Evolutionary conservation across 192 early-diverging fungal species (phyloP).

Genomic region (Rhizophlyctis rosea): DNA sequence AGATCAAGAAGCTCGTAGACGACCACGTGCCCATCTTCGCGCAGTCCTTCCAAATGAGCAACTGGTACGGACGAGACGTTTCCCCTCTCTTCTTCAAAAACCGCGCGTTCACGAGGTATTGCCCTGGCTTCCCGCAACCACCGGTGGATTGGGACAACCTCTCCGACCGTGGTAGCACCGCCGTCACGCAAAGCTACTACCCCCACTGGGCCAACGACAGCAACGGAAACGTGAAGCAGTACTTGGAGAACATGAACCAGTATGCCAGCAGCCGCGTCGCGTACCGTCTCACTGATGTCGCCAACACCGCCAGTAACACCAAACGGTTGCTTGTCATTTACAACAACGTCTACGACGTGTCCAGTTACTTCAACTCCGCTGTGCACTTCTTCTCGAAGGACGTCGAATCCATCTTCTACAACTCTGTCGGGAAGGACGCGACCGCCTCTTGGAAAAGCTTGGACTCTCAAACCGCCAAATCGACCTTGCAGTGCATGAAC

Average conservation of each 20-base stretch:
- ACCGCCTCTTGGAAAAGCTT: conserved; percentile 26
- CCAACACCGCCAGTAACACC: conserved; percentile 4
- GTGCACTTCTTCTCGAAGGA: conserved; percentile 30
- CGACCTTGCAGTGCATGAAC: conserved; percentile 65
- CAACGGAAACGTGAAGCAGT: conserved; percentile 7
- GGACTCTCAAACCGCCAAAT: conserved; percentile 16
- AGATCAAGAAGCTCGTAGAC: conserved; percentile 33
- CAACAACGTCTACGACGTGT: conserved; percentile 57
- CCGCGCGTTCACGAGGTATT: conserved; percentile 34
- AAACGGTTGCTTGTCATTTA: conserved; percentile 46
- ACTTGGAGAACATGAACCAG: conserved; percentile 51
- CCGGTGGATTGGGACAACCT: conserved; percentile 43
- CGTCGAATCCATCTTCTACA: conserved; percentile 30
- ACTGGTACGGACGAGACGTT: conserved; percentile 43
- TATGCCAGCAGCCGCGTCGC: conserved; percentile 46
- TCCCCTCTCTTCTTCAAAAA: conserved; percentile 41
- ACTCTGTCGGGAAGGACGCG: conserved; percentile 38
- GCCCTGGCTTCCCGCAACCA: conserved; percentile 35
- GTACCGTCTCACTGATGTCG: conserved; percentile 34
- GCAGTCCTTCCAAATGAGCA: conserved; percentile 29
- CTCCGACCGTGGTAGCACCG: conserved; percentile 7
- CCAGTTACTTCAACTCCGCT: conserved; percentile 36
- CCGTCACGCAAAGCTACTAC: conserved; percentile 7
- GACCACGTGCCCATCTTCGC: conserved; percentile 30
- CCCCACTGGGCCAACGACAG: conserved; percentile 28